Percentiles rank a stretch among this genome's conserved stretches.
phyloP scores from a whole-genome alignment of 139 green algal species.

The Chlamydomonas sphaeroides region DNA sequence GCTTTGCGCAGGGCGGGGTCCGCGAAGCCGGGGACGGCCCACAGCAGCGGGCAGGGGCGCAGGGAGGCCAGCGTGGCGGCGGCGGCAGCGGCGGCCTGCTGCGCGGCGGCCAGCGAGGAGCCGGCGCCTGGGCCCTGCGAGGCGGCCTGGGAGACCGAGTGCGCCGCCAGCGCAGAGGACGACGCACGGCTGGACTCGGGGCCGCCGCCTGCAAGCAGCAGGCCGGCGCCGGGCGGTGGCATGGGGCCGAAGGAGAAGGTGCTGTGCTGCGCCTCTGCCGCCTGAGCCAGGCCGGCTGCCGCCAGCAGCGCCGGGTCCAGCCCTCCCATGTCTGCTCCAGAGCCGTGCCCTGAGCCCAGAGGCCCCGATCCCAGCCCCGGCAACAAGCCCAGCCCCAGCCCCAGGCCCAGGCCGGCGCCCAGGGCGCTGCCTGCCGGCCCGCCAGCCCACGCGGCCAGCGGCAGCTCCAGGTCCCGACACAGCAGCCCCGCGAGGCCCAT shows the following conservation, averaged over 20 bases:
- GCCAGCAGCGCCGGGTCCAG: no score
- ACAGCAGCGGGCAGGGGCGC: constrained; percentile 28
- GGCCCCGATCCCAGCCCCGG: no score
- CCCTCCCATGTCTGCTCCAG: no score
- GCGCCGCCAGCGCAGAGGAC: not conserved
- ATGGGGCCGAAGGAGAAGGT: not conserved
- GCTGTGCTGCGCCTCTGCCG: constrained; percentile 4
- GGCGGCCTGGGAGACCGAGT: no score
- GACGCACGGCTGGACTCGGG: not conserved
- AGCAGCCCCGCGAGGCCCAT: constrained; percentile 10
- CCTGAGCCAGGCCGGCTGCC: not conserved
- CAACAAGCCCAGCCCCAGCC: not conserved
- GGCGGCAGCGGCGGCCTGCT: not conserved
- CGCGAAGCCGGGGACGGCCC: constrained; percentile 22
- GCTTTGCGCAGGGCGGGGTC: constrained; percentile 29
- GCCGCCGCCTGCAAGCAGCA: not conserved
- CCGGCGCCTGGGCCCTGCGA: not conserved
- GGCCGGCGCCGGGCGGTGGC: not conserved
- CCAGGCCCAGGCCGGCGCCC: not conserved
- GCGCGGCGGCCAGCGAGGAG: not conserved
- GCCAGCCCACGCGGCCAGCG: not conserved
- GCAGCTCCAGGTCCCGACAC: constrained; percentile 23
- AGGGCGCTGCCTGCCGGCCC: not conserved
- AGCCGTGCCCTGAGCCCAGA: no score
- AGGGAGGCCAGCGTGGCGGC: constrained; percentile 11